Evolutionary conservation across 805 yeast species (phyloP).

Genomic region (Wickerhamiella slavikovae): DNA sequence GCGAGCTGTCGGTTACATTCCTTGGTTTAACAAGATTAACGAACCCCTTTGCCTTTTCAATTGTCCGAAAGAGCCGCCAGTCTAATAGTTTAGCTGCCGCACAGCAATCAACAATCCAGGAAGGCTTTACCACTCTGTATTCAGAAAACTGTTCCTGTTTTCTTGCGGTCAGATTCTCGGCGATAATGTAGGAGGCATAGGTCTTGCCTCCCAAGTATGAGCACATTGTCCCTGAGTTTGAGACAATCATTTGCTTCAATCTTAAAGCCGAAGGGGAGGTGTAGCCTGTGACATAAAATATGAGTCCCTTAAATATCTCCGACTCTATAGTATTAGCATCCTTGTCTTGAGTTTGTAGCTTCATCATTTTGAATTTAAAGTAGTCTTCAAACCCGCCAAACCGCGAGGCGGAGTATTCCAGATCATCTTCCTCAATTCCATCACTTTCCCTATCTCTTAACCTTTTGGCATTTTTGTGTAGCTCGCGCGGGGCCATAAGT

Average conservation of each 20-base stretch:
- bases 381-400: constrained; percentile 56
- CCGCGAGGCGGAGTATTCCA: constrained; percentile 10
- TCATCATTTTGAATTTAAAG: constrained; percentile 35
- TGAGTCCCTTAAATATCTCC: constrained; percentile 38
- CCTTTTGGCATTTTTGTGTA: constrained; percentile 7
- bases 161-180: constrained; percentile 57
- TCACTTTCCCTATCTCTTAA: constrained; percentile 5
- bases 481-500: no score
- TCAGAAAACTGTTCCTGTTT: constrained; percentile 45
- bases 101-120: constrained; percentile 60
- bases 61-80: constrained; percentile 50
- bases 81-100: constrained; percentile 26
- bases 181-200: constrained; percentile 66
- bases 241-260: constrained; percentile 46
- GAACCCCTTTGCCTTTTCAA: constrained; percentile 9
- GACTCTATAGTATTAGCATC: constrained; percentile 23
- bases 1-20: no score
- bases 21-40: no score
- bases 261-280: constrained; percentile 63
- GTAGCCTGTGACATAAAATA: constrained; percentile 71
- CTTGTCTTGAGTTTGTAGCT: constrained; percentile 30
- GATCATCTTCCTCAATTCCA: constrained; percentile 5
- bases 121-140: constrained; percentile 59
- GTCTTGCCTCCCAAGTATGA: constrained; percentile 52
- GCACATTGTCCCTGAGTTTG: constrained; percentile 63